Conservation (phyloP, 768 basidiomycete genomes). For the Collybiopsis luxurians region DNA sequence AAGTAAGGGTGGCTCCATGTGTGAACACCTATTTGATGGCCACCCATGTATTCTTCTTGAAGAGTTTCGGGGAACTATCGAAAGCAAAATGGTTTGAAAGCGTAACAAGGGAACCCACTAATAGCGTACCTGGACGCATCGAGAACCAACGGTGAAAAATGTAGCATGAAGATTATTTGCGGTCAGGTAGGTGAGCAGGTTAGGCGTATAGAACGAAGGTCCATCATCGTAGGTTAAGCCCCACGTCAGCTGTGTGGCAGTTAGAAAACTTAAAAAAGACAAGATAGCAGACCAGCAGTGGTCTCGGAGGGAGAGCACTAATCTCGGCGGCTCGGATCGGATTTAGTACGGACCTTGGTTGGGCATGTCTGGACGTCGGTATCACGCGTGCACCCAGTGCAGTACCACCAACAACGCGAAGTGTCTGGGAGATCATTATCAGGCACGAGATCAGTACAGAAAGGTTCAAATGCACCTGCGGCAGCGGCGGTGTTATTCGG, state of each 20-base stretch:
- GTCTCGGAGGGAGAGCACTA: no score
- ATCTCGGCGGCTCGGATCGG: no score
- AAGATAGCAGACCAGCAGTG: no score
- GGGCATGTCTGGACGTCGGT: constrained; percentile 79
- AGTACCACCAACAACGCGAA: constrained; percentile 55
- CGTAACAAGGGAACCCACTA: neutral
- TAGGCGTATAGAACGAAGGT: constrained; percentile 73
- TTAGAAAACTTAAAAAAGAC: constrained; percentile 19
- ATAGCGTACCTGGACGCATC: constrained; percentile 21
- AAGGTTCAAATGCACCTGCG: constrained; percentile 35
- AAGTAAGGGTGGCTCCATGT: constrained; percentile 65
- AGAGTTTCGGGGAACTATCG: constrained; percentile 42
- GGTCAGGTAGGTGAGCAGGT: constrained; percentile 70
- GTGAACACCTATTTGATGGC: constrained; percentile 75
- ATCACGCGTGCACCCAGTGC: constrained; percentile 62
- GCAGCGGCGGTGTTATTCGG: constrained; percentile 52
- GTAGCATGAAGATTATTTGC: constrained; percentile 68
- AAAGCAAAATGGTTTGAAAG: neutral
- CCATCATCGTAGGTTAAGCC: constrained; percentile 63
- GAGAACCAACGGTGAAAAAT: constrained; percentile 87
- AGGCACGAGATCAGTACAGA: constrained; percentile 20
- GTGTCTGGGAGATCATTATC: constrained; percentile 21
- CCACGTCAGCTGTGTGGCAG: constrained; percentile 41
- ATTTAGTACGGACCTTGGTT: constrained; percentile 29
- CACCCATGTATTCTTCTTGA: constrained; percentile 71